A percentile compares a stretch with the other conserved stretches of the same genome.
phyloP scores from a whole-genome alignment of 371 early-diverging fungal genomes.

The Chytridium lagenaria region DNA sequence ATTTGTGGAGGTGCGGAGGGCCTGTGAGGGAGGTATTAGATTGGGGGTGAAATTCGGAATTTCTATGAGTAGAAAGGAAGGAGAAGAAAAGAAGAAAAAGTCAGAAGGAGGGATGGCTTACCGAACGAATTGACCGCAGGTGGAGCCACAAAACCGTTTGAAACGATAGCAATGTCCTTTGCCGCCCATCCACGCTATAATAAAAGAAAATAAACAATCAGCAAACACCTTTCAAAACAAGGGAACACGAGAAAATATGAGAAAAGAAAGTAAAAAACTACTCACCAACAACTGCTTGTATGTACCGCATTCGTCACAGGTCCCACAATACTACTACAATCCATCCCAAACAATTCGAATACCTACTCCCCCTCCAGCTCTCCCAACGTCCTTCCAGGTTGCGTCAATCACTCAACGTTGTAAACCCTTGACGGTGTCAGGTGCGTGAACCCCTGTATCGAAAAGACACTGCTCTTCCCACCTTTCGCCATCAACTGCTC shows the following conservation, averaged over 20 bases:
- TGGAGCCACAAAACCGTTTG: constrained; percentile 21
- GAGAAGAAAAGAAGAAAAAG: constrained; percentile 1
- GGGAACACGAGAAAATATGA: background rate
- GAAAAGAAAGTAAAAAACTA: background rate
- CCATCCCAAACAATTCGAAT: constrained; percentile 26
- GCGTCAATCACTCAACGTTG: background rate
- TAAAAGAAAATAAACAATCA: too few species aligned
- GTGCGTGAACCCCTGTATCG: background rate
- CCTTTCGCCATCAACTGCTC: background rate
- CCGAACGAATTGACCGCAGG: constrained; percentile 20
- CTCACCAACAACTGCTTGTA: constrained; percentile 1
- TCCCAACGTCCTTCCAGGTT: constrained; percentile 11
- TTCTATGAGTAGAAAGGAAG: too few species aligned
- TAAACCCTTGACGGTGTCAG: background rate
- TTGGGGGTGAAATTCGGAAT: background rate
- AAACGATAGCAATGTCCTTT: constrained; percentile 17
- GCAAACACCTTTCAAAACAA: too few species aligned
- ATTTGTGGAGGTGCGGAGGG: constrained; percentile 24
- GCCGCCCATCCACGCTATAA: constrained; percentile 6
- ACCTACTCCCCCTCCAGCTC: constrained; percentile 13
- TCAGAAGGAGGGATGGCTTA: background rate
- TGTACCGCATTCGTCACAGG: background rate
- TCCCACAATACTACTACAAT: background rate
- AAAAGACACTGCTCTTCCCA: background rate
- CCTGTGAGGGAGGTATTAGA: constrained; percentile 20